phyloP scores from a whole-genome alignment of 202 grass and related monocot genomes.

The Saccharum hybrid region DNA sequence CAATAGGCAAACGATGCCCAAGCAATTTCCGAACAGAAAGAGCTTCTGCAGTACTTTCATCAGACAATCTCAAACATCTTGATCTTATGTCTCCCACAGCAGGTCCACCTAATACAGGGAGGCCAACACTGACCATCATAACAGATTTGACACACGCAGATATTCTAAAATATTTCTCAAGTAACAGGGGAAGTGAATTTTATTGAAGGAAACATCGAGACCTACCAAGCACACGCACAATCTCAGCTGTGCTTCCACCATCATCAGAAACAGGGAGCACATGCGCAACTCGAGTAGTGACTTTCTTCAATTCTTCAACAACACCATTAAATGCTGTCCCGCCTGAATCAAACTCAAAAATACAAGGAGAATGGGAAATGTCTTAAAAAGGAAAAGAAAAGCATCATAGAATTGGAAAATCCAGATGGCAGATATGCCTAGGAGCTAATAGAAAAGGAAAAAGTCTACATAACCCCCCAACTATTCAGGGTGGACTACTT shows the following conservation, averaged over 20 bases:
- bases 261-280: conserved; percentile 96
- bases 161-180: not conserved
- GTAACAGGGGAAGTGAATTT: conserved; percentile 5
- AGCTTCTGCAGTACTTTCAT: conserved; percentile 92
- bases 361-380: not conserved
- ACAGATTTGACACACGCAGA: not conserved
- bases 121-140: conserved; percentile 10
- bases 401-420: not conserved
- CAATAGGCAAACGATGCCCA: conserved; percentile 87
- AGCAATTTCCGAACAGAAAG: conserved; percentile 85
- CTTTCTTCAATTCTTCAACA: conserved; percentile 84
- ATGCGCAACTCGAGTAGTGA: conserved; percentile 79
- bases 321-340: conserved; percentile 95
- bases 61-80: conserved; percentile 97
- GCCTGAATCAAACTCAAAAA: conserved; percentile 48
- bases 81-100: conserved; percentile 98
- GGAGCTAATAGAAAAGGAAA: not conserved
- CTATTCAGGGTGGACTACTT: no score
- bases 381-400: not conserved
- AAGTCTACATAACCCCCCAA: no score
- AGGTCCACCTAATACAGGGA: conserved; percentile 68
- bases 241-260: conserved; percentile 96
- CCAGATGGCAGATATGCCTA: not conserved
- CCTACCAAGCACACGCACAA: conserved; percentile 88
- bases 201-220: not conserved